Base-by-base conservation (phyloP, 352 stramenopile genomes). In the Globisporangium solare region DNA sequence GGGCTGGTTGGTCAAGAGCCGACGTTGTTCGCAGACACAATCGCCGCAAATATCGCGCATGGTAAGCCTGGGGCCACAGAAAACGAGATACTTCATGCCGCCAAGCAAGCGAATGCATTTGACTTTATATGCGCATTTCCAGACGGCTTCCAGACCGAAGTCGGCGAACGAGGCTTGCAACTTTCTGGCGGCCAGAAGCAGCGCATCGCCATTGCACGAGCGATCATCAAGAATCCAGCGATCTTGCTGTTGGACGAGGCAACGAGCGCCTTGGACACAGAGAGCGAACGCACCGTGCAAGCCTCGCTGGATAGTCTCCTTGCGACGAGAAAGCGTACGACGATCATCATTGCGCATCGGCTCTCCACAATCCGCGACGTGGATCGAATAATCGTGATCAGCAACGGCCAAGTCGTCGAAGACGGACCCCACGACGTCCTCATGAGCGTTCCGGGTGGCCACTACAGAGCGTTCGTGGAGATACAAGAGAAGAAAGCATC, bases 141-240 rank as follows among this genome's bases (percentile, higher is more conserved):
- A 0, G 73, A 97, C 32, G 78, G 80, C 17, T 95, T 91, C 64
- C 77, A 95, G 40, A 96, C 89, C 11, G 50, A 74, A 24, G 76
- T 94, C 20, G 85, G 87, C 37, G 87, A 96, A 56, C 57, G 62
- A 20, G 80, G 82, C 10, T 64, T 65, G 8, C 67, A 82, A 46
- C 67, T 98, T 98, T 95, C 71, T 27, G 92, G 91, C 37, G 94
- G 94, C 5, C 91, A 98, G 77, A 96, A 96, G 58, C 94, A 98
- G 64, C 64, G 91, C 24, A 80, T 98, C 47, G 82, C 85, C 5
- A 97, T 98, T 57, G 89, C 89, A 7, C 70, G 92, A 39, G 92
- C 86, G 2, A 64, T 97, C 27, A 56, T 35, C 5, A 35, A 35
- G 27, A 35, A 35, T 6, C 27, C 27, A 7, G 41, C 53, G 96